Conservation (phyloP, 257 asterid genomes). For the Verbena officinalis region DNA sequence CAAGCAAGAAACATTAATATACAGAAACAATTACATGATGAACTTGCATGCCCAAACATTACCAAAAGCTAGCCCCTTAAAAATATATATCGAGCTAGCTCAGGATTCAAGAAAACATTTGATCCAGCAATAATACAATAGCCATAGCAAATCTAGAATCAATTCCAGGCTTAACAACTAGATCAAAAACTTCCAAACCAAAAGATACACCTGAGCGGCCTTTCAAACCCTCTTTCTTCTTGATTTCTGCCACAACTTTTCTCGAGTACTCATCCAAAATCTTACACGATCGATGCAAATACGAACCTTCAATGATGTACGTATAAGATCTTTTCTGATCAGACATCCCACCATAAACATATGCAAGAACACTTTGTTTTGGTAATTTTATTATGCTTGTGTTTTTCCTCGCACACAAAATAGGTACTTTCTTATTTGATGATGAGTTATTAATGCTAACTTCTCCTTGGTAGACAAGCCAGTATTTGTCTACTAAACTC, state of each 20-base stretch:
- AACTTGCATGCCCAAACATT: not conserved
- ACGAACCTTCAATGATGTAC: conserved; percentile 63
- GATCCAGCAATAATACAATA: conserved; percentile 48
- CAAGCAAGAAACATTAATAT: not conserved
- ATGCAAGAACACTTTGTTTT: conserved; percentile 50
- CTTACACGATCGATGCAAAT: conserved; percentile 52
- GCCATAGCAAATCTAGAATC: conserved; percentile 55
- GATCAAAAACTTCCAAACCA: conserved; percentile 57
- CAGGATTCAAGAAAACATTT: conserved; percentile 41
- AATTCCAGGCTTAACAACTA: conserved; percentile 42
- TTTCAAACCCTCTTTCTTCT: conserved; percentile 50
- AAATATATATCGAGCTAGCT: not conserved
- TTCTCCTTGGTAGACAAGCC: conserved; percentile 76
- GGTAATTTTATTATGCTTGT: conserved; percentile 37
- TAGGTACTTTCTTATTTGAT: conserved; percentile 42
- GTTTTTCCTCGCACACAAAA: conserved; percentile 50
- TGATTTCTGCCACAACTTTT: conserved; percentile 58
- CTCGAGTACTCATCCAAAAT: conserved; percentile 56
- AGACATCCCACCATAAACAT: conserved; percentile 46
- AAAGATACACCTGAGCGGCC: conserved; percentile 52
- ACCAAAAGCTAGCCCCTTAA: not conserved
- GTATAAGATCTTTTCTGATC: conserved; percentile 37
- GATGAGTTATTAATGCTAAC: conserved; percentile 22
- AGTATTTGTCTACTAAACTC: conserved; percentile 47
- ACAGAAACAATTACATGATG: not conserved